Evolutionary conservation across 2,329 filamentous ascomycete genomes (phyloP).

Genomic region (Teratosphaeriaceae sp.): DNA sequence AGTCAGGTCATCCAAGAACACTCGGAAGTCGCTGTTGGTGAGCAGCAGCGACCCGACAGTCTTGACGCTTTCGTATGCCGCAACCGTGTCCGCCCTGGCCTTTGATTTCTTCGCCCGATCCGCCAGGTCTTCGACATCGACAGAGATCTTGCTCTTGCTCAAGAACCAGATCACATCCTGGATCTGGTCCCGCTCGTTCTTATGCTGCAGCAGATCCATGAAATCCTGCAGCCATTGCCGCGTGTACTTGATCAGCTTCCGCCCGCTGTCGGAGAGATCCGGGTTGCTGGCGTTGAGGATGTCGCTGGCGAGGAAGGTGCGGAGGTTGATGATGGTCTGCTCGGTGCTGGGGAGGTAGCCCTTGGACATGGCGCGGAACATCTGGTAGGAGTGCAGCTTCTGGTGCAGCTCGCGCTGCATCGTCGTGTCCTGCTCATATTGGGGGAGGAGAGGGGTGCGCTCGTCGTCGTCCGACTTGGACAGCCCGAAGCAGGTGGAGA

Average conservation of each 20-base stretch:
- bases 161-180: slow-evolving; percentile 90
- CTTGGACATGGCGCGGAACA: slow-evolving; percentile 71
- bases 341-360: slow-evolving; percentile 92
- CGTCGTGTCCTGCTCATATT: slow-evolving; percentile 73
- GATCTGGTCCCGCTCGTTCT: slow-evolving; percentile 77
- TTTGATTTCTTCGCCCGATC: slow-evolving; percentile 56
- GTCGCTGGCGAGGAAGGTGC: slow-evolving; percentile 70
- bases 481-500: slow-evolving; percentile 60
- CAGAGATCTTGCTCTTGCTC: slow-evolving; percentile 61
- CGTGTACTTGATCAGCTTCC: slow-evolving; percentile 62
- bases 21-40: slow-evolving; percentile 82
- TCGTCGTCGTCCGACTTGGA: slow-evolving; percentile 50
- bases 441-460: slow-evolving; percentile 71
- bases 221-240: slow-evolving; percentile 72
- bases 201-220: slow-evolving; percentile 73
- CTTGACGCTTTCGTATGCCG: slow-evolving; percentile 72
- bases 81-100: slow-evolving; percentile 63
- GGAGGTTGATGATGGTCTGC: slow-evolving; percentile 71
- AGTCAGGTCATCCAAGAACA: slow-evolving; percentile 74
- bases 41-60: slow-evolving; percentile 80
- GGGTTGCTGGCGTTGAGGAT: slow-evolving; percentile 68
- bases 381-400: slow-evolving; percentile 91
- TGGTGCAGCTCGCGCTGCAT: slow-evolving; percentile 73
- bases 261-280: slow-evolving; percentile 71
- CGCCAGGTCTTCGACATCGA: slow-evolving; percentile 60